These are phyloP conservation scores for Arctium minus DNA, from an alignment of 129 eudicot species.

Conservation along the genomic window DNA sequence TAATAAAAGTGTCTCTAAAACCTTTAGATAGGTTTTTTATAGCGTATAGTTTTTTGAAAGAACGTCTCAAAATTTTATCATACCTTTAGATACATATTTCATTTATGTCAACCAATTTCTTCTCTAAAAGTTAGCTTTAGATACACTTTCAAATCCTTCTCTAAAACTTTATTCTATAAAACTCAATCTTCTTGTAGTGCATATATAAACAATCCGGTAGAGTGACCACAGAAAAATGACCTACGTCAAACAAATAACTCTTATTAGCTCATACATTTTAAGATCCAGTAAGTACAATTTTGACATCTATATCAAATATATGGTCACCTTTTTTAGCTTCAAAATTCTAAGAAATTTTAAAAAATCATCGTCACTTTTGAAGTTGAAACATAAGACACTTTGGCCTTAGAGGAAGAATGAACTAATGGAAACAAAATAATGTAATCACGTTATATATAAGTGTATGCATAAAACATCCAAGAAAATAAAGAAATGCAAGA, in stretches of 20 bases:
- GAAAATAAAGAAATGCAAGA: not conserved
- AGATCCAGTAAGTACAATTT: not conserved
- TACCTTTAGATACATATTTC: too few relatives aligned
- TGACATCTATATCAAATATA: not conserved
- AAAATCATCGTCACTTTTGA: not conserved
- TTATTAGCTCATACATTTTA: not conserved
- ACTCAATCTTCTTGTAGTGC: too few relatives aligned
- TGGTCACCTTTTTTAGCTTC: not conserved
- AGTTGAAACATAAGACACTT: not conserved
- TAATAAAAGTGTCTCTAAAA: too few relatives aligned
- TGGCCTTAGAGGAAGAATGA: not conserved
- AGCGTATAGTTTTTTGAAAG: too few relatives aligned
- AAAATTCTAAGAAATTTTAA: not conserved
- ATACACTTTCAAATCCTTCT: too few relatives aligned
- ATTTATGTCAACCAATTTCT: too few relatives aligned
- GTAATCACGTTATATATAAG: not conserved
- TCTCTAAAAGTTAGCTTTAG: too few relatives aligned
- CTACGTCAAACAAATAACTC: conserved; percentile 20
- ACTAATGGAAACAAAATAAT: not conserved
- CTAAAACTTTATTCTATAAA: too few relatives aligned
- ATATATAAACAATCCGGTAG: conserved; percentile 31
- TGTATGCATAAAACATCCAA: not conserved
- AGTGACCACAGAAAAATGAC: conserved; percentile 38
- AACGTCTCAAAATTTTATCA: too few relatives aligned
- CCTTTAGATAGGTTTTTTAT: too few relatives aligned